Conservation (phyloP, 805 yeast genomes). For the Monosporozyma siamensis region DNA sequence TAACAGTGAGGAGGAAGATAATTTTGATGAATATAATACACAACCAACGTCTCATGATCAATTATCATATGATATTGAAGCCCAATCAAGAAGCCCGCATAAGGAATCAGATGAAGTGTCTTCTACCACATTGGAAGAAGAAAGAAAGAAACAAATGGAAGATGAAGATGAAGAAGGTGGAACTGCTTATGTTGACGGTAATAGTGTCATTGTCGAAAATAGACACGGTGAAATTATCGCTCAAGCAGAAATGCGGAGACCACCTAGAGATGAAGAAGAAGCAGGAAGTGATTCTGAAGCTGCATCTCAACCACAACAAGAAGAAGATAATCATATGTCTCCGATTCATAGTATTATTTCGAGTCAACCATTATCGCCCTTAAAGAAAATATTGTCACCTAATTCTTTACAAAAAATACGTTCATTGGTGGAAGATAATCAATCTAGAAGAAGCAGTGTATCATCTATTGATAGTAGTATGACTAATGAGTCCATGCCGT, state of each 20-base stretch:
- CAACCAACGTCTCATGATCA: neutral
- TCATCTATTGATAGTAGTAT: neutral
- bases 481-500: slow-evolving; percentile 1
- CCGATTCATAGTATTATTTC: slow-evolving; percentile 20
- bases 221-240: slow-evolving; percentile 72
- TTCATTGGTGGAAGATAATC: slow-evolving; percentile 12
- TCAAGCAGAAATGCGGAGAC: slow-evolving; percentile 35
- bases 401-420: slow-evolving; percentile 13
- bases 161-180: slow-evolving; percentile 25
- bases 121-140: slow-evolving; percentile 6
- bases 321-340: too few species aligned
- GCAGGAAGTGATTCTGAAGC: too few species aligned
- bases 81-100: neutral
- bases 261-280: slow-evolving; percentile 21
- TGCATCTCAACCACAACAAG: too few species aligned
- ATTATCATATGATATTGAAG: slow-evolving; percentile 2
- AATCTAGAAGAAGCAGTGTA: slow-evolving; percentile 1
- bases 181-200: slow-evolving; percentile 61
- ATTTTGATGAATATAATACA: neutral
- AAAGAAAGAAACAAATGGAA: slow-evolving; percentile 16
- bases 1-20: slow-evolving; percentile 2
- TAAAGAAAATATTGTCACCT: slow-evolving; percentile 19
- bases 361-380: slow-evolving; percentile 24
- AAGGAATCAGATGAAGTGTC: slow-evolving; percentile 4
- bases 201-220: slow-evolving; percentile 66